Conservation (phyloP, 2,329 filamentous ascomycete genomes). For the Trichoderma endophyticum region DNA sequence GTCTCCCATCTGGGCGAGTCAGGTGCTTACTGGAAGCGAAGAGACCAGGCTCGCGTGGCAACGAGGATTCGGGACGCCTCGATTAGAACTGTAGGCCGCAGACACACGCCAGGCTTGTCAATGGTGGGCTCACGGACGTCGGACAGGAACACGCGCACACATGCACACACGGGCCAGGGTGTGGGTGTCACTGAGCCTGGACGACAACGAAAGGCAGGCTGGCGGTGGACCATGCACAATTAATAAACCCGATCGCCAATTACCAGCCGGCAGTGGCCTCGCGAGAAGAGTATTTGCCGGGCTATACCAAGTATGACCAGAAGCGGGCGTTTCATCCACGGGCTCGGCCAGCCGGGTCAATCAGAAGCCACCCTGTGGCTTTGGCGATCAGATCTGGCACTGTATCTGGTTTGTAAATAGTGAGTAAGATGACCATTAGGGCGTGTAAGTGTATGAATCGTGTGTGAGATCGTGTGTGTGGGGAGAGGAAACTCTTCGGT, state of each 20-base stretch:
- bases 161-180: not conserved
- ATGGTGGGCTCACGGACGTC: not conserved
- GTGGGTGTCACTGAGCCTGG: constrained; percentile 5
- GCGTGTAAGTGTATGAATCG: not conserved
- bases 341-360: not conserved
- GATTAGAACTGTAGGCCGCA: not conserved
- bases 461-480: not conserved
- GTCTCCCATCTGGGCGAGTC: constrained; percentile 21
- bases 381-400: not conserved
- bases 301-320: not conserved
- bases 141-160: constrained; percentile 5
- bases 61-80: not conserved
- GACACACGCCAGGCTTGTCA: not conserved
- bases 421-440: not conserved
- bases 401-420: not conserved
- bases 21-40: not conserved
- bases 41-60: not conserved
- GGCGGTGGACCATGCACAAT: constrained; percentile 1
- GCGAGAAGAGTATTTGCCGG: not conserved
- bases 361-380: not conserved
- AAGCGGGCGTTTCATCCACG: not conserved
- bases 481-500: not conserved
- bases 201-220: not conserved
- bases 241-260: not conserved
- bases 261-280: not conserved